These are phyloP conservation scores for Chytridium lagenaria DNA, from an alignment of 371 early-diverging fungal species.

Conservation along the genomic window DNA sequence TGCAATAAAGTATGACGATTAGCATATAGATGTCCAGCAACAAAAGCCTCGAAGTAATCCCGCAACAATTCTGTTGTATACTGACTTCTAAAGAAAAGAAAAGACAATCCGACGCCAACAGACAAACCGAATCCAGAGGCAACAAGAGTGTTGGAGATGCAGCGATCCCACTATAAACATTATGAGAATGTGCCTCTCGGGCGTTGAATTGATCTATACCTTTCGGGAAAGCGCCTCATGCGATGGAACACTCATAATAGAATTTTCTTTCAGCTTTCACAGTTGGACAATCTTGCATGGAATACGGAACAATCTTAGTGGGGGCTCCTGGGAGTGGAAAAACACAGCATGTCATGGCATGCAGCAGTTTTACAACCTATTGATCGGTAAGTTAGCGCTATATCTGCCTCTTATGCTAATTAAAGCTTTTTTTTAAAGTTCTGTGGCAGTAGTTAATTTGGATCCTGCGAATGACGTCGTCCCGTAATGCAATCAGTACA, in stretches of 20 bases:
- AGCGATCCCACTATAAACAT: slow-evolving; percentile 82
- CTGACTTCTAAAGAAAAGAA: slow-evolving; percentile 87
- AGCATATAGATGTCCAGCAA: not conserved
- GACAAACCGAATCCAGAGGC: slow-evolving; percentile 88
- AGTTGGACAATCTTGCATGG: slow-evolving; percentile 25
- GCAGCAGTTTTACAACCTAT: slow-evolving; percentile 82
- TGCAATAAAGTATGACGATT: slow-evolving; percentile 39
- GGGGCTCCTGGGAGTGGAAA: slow-evolving; percentile 99
- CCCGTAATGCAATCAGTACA: slow-evolving; percentile 33
- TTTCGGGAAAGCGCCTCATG: slow-evolving; percentile 26
- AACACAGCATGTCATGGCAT: slow-evolving; percentile 94
- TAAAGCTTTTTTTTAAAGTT: slow-evolving; percentile 55
- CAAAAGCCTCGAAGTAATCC: not conserved
- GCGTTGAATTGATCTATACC: slow-evolving; percentile 15
- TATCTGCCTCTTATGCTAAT: slow-evolving; percentile 1
- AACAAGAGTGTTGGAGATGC: slow-evolving; percentile 83
- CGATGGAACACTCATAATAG: not conserved
- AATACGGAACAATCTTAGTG: slow-evolving; percentile 78
- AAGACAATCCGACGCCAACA: slow-evolving; percentile 86
- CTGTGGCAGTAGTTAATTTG: slow-evolving; percentile 72
- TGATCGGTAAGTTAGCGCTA: slow-evolving; percentile 63
- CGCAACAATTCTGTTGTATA: no score
- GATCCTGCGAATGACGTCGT: slow-evolving; percentile 69
- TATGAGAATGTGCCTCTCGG: not conserved
- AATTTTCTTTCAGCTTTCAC: slow-evolving; percentile 10